Conservation (phyloP, 2,329 filamentous ascomycete species). For the Aspergillus texensis region DNA sequence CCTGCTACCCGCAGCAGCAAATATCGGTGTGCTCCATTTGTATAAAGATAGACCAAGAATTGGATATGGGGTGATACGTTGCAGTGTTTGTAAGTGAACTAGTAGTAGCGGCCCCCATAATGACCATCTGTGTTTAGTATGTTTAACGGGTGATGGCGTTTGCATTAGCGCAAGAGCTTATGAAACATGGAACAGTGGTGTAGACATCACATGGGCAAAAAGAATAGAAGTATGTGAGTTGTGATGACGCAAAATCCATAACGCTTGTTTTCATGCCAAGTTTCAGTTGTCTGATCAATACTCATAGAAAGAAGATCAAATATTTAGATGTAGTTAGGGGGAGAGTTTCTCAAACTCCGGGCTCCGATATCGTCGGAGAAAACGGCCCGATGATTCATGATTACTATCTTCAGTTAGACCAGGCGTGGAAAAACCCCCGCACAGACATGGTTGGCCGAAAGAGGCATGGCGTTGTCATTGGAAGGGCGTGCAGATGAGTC, state of each 20-base stretch:
- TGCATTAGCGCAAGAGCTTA: neutral
- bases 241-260: neutral
- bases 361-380: conserved; percentile 13
- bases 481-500: conserved; percentile 15
- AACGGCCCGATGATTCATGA: conserved; percentile 15
- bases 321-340: neutral
- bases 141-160: neutral
- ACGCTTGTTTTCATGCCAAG: neutral
- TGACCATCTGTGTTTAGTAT: no score
- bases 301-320: neutral
- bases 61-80: neutral
- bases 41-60: neutral
- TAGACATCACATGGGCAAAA: neutral
- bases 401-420: conserved; percentile 9
- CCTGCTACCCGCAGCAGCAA: neutral
- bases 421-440: conserved; percentile 7
- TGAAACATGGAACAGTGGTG: neutral
- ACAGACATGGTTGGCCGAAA: conserved; percentile 14
- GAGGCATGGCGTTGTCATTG: conserved; percentile 33
- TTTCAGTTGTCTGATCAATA: no score
- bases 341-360: neutral
- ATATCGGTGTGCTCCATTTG: neutral
- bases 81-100: no score
- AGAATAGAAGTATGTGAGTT: neutral
- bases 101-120: no score